phyloP scores from a whole-genome alignment of 116 monocot genomes.

The Iris pallida region DNA sequence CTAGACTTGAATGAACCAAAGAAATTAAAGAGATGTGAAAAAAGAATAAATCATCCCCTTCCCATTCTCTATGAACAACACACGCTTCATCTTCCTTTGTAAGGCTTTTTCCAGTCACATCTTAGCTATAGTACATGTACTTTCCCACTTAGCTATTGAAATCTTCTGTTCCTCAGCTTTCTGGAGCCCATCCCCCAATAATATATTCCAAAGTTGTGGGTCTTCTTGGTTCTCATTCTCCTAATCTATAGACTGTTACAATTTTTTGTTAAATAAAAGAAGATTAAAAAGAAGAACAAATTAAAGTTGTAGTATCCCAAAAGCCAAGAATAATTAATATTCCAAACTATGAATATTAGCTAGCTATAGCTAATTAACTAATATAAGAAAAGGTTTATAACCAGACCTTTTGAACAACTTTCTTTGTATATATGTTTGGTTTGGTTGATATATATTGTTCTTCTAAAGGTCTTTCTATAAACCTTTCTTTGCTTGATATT shows the following conservation, averaged over 20 bases:
- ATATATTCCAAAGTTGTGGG: conserved; percentile 12
- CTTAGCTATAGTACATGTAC: conserved; percentile 10
- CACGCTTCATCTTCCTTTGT: neutral
- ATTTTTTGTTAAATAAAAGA: conserved; percentile 4
- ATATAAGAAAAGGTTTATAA: conserved; percentile 11
- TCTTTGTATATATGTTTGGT: neutral
- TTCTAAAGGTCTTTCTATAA: conserved; percentile 12
- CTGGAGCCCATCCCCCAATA: conserved; percentile 31
- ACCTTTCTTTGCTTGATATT: conserved; percentile 11
- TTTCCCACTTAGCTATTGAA: conserved; percentile 15
- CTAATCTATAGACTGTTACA: conserved; percentile 1
- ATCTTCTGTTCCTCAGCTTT: conserved; percentile 43
- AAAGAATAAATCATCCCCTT: neutral
- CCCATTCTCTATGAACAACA: neutral
- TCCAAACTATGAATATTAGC: neutral
- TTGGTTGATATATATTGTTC: neutral
- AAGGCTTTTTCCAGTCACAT: conserved; percentile 25
- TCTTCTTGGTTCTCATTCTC: neutral
- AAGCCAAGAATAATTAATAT: neutral
- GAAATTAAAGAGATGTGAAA: neutral
- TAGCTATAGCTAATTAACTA: too few relatives aligned
- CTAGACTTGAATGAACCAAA: neutral
- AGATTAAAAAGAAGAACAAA: conserved; percentile 1
- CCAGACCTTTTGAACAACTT: conserved; percentile 5
- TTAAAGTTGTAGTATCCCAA: neutral